Evolutionary conservation across 805 yeast species (phyloP), one percentile per base, ranked within the genome.

Genomic region (Schwanniomyces yamadae): DNA sequence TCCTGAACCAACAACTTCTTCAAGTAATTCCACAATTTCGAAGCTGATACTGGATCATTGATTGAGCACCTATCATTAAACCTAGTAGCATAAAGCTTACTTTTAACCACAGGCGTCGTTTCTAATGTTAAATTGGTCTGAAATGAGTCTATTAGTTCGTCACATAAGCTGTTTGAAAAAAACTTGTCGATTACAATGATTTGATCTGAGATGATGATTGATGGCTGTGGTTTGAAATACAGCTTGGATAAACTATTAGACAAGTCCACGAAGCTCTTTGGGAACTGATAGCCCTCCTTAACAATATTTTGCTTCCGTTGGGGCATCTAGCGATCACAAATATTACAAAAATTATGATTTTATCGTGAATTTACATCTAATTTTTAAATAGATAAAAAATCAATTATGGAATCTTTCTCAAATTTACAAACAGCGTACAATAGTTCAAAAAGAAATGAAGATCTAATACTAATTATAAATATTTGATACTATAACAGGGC

Each of bases 51-150:
- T 6, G 48, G 37, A 49, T 78, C 80, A 3, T 55, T 54, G 5
- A 71, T 40, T 5, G 66, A 51, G 2, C 64, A 58, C 16, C 85
- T 52, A 45, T 78, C 84, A 44, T 80, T 80, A 28, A 66, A 68
- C 24, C 85, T 56, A 0, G 77, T 75, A 2, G 84, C 84, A 44
- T 77, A 79, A 8, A 66, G 70, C 42, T 63, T 74, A 22, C 73
- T 66, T 39, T 73, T 74, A 7, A 66, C 52, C 36, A 67, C 39
- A 2, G 77, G 80, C 0, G 80, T 76, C 0, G 78, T 75, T 39
- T 62, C 75, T 12, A 76, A 41, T 16, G 46, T 35, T 14, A 61
- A 38, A 4, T 40, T 47, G 1, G 34, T 37, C 23, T 50, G 53
- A 27, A 69, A 60, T 3, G 64, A 54, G 12, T 46, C 40, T 9